A percentile compares a stretch with the other conserved stretches of the same genome.
Conservation (phyloP, 306 rosid species). For the Rosa persica region DNA sequence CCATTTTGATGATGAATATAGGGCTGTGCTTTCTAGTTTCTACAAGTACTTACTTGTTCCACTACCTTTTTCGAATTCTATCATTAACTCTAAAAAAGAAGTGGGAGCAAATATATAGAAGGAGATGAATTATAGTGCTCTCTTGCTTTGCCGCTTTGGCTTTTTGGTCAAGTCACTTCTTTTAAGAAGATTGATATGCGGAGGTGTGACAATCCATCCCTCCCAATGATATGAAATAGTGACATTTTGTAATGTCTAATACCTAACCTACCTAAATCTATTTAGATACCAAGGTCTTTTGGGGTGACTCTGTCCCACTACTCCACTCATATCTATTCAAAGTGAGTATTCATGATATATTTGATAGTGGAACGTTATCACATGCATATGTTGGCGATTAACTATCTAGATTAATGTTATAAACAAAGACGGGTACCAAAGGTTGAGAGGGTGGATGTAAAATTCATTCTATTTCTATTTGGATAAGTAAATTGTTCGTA, state of each 20-base stretch:
- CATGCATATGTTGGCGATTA: neutral
- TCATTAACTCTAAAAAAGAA: constrained; percentile 20
- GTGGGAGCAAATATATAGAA: neutral
- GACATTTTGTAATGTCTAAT: neutral
- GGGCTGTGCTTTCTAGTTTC: neutral
- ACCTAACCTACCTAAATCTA: neutral
- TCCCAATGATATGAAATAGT: neutral
- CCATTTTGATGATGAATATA: neutral
- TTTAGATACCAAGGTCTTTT: neutral
- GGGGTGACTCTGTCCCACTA: neutral
- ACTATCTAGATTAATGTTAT: neutral
- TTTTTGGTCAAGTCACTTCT: constrained; percentile 58
- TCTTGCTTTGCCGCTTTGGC: constrained; percentile 25
- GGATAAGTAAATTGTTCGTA: no score
- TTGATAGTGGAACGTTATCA: neutral
- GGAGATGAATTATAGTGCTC: constrained; percentile 10
- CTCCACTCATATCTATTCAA: neutral
- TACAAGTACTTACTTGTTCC: neutral
- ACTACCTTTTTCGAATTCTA: constrained; percentile 16
- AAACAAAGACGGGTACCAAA: neutral
- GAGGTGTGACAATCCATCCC: constrained; percentile 20
- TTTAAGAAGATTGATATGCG: constrained; percentile 43
- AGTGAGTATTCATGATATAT: neutral
- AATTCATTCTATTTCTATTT: no score
- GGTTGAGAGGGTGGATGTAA: no score